A percentile compares a stretch with the other conserved stretches of the same genome.
phyloP scores from a whole-genome alignment of 176 grass and related monocot species.

The Carex cristatella region DNA sequence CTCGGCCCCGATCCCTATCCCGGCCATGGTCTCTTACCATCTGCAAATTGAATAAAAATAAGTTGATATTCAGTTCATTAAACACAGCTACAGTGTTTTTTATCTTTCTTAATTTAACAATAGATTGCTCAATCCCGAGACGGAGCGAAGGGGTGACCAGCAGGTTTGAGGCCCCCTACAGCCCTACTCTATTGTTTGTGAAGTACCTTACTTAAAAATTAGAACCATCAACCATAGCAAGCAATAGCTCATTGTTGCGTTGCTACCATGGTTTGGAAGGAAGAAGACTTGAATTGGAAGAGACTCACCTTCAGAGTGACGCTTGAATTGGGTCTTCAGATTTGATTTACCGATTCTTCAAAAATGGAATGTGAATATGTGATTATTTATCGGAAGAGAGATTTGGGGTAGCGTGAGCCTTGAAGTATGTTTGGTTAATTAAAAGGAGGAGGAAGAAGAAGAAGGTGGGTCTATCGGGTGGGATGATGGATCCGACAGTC shows the following conservation, averaged over 20 bases:
- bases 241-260: background rate
- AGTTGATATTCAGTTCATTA: background rate
- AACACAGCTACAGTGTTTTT: background rate
- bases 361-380: background rate
- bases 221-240: background rate
- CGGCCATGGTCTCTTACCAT: conserved; percentile 33
- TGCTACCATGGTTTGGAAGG: background rate
- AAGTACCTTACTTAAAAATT: background rate
- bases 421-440: no score
- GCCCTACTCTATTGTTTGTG: background rate
- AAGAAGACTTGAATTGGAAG: background rate
- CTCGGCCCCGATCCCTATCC: background rate
- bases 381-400: background rate
- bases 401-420: background rate
- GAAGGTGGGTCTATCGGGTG: background rate
- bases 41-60: conserved; percentile 23
- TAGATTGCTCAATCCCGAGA: background rate
- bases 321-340: background rate
- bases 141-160: background rate
- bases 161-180: no score
- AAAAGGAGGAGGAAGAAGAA: background rate
- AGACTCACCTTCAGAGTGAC: background rate
- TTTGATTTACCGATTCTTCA: background rate
- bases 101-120: background rate
- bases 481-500: no score